These are phyloP conservation scores for Cenococcum geophilum DNA, from an alignment of 495 filamentous ascomycete species.

Conservation along the genomic window DNA sequence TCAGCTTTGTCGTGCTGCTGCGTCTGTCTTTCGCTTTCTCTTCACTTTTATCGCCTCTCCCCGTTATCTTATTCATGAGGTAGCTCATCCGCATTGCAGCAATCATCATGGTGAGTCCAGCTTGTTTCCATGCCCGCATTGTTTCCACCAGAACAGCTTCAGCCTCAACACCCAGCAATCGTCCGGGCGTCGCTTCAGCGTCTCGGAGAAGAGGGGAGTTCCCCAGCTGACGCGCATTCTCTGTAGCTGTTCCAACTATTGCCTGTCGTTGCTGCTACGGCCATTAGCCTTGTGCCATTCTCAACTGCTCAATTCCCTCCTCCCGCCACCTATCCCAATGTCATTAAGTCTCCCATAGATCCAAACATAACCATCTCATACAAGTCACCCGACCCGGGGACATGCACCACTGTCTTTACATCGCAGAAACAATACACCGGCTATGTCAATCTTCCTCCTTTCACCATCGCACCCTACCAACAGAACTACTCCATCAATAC, in stretches of 20 bases:
- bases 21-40: background rate
- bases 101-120: background rate
- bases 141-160: too few relatives aligned
- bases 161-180: background rate
- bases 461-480: constrained; percentile 45
- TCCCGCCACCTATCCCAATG: constrained; percentile 42
- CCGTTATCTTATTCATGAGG: background rate
- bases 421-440: constrained; percentile 39
- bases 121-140: too few relatives aligned
- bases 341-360: constrained; percentile 52
- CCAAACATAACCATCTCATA: constrained; percentile 55
- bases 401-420: constrained; percentile 33
- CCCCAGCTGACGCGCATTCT: background rate
- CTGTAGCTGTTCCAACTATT: constrained; percentile 23
- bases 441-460: constrained; percentile 47
- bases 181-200: background rate
- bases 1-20: background rate
- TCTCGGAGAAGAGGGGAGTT: background rate
- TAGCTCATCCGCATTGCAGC: background rate
- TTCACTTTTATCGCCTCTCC: background rate
- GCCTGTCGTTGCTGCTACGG: constrained; percentile 17
- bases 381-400: constrained; percentile 49
- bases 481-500: constrained; percentile 56
- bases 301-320: constrained; percentile 23
- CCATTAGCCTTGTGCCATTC: constrained; percentile 3